Base-by-base conservation (phyloP, 106 monocot genomes). In the Dactylorhiza incarnata region DNA sequence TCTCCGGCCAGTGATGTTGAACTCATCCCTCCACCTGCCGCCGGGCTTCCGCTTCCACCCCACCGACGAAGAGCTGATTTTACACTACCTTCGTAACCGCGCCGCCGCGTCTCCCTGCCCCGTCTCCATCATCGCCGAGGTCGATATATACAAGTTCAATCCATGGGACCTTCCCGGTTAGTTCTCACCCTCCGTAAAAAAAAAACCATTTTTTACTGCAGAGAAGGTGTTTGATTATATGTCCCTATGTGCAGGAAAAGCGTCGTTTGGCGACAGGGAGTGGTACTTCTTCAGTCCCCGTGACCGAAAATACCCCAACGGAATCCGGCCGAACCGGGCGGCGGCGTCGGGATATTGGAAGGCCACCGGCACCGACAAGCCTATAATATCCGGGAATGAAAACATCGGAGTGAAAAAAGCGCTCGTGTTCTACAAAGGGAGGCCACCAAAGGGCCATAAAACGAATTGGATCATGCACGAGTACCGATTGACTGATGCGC, bases 31-130 rank as follows among this genome's bases (percentile, higher is more conserved):
- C 15, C 43, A 69, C 45, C 69, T 69, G 12, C 69, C 69, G 12
- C 69, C 69, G 5, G 69, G 69, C 69, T 69, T 69, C 69, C 69
- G 69, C 45, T 69, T 69, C 69, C 69, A 69, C n/a, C 69, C 69
- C 45, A 69, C 69, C 45, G 69, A 69, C 45, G 69, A 69, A 46
- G 69, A 69, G 7, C 69, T 69, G 45, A 46, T 69, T 45, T 6
- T 69, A 2, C 69, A 69, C 69, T 69, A 69, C 45, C 69, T 69
- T 16, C 13, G n/a, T 7, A 69, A 69, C 26, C 69, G 69, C 7
- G 69, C 45, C 3, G 5, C 69, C 6, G 15, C 69, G 5, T 69
- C 69, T 24, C 45, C 69, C 10, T 45, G 45, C 69, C 69, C 69
- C 1, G 69, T 37, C 12, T 69, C 69, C 45, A 69, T 69, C 69